Conservation (phyloP, 1,284 basidiomycete genomes). For the Mycosarcoma maydis region DNA sequence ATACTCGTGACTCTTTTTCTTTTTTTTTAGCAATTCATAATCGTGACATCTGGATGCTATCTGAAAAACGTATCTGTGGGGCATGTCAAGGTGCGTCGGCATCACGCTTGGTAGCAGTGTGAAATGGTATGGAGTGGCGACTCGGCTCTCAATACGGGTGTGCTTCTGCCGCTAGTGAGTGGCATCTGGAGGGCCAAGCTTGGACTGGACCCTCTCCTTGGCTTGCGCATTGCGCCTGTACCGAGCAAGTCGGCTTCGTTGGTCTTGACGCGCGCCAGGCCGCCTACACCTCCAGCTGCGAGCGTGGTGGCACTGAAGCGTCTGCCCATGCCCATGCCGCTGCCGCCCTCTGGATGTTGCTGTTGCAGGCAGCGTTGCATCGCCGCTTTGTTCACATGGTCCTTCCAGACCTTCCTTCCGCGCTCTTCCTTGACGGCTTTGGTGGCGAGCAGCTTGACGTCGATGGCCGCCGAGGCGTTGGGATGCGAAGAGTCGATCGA, state of each 20-base stretch:
- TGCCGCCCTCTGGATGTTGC: conserved; percentile 9
- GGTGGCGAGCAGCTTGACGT: conserved; percentile 29
- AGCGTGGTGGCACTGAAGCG: conserved; percentile 12
- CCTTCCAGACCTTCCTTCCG: conserved; percentile 31
- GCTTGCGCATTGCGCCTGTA: not conserved
- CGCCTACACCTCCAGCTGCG: not conserved
- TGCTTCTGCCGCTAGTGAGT: not conserved
- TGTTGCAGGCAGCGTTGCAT: conserved; percentile 22
- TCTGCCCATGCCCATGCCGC: not conserved
- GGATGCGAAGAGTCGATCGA: not conserved
- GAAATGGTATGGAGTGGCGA: not conserved
- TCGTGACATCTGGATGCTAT: too few relatives aligned
- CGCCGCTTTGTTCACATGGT: conserved; percentile 28
- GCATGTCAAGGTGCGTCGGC: too few relatives aligned
- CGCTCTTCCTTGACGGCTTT: conserved; percentile 31
- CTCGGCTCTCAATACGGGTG: not conserved
- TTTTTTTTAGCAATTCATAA: too few relatives aligned
- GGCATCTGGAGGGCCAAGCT: not conserved
- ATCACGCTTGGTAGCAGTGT: too few relatives aligned
- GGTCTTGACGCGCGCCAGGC: conserved; percentile 13
- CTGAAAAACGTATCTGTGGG: too few relatives aligned
- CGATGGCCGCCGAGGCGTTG: conserved; percentile 5
- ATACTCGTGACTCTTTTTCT: too few relatives aligned
- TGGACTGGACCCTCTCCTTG: not conserved
- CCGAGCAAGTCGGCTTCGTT: not conserved